Evolutionary conservation across 495 filamentous ascomycete species (phyloP).

Genomic region (Podospora australis): DNA sequence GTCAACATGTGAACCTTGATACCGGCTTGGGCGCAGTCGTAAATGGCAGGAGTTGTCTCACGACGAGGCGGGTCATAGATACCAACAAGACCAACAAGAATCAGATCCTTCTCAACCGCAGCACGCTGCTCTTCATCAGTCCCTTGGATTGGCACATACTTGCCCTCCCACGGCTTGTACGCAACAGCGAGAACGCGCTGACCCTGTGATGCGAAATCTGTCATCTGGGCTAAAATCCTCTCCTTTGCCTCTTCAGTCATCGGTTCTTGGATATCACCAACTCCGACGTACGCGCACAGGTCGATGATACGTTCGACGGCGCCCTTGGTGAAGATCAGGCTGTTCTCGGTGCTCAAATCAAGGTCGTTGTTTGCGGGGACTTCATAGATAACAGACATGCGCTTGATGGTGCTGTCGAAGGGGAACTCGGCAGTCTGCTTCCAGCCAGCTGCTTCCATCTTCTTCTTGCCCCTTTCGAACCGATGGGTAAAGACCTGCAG

Average conservation of each 20-base stretch:
- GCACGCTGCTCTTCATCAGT: conserved; percentile 31
- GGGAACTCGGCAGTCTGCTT: conserved; percentile 67
- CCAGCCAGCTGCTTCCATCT: conserved; percentile 49
- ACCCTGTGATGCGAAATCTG: conserved; percentile 63
- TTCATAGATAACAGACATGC: conserved; percentile 73
- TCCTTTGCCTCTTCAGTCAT: background rate
- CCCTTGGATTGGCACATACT: conserved; percentile 8
- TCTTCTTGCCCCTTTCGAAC: conserved; percentile 54
- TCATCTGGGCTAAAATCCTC: conserved; percentile 58
- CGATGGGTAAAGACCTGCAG: conserved; percentile 72
- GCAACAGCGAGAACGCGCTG: conserved; percentile 75
- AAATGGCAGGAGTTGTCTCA: conserved; percentile 60
- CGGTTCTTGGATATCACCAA: conserved; percentile 12
- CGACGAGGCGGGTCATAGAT: conserved; percentile 69
- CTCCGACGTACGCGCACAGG: conserved; percentile 56
- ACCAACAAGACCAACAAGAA: conserved; percentile 62
- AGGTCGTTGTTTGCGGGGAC: conserved; percentile 22
- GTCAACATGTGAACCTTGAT: conserved; percentile 79
- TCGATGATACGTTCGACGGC: conserved; percentile 76
- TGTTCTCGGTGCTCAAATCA: conserved; percentile 25
- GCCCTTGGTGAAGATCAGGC: conserved; percentile 68
- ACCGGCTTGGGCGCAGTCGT: conserved; percentile 60
- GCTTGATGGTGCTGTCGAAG: conserved; percentile 76
- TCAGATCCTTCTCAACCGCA: conserved; percentile 51
- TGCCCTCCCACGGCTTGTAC: conserved; percentile 35